Percentiles rank a stretch among this genome's conserved stretches.
Evolutionary conservation across 768 basidiomycete species (phyloP).

Genomic region (Podaxis sp.): DNA sequence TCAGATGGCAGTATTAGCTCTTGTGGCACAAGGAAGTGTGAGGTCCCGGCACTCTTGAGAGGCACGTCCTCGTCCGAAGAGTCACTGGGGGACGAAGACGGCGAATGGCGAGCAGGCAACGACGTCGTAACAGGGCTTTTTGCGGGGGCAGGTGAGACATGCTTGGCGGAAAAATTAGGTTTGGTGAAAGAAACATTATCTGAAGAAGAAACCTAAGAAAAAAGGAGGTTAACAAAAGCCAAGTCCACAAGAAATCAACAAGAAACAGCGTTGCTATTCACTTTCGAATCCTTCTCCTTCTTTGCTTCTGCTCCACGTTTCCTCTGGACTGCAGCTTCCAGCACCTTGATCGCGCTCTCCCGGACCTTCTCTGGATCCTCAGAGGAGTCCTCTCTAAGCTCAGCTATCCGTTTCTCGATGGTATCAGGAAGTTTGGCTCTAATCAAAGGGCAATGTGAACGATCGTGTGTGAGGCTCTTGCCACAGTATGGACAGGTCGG

Average conservation of each 20-base stretch:
- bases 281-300: not conserved
- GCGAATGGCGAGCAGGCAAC: not conserved
- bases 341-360: slow-evolving; percentile 35
- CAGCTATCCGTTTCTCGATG: slow-evolving; percentile 44
- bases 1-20: not conserved
- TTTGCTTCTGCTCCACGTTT: slow-evolving; percentile 7
- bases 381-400: slow-evolving; percentile 32
- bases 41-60: slow-evolving; percentile 1
- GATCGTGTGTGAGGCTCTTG: slow-evolving; percentile 41
- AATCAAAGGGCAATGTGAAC: slow-evolving; percentile 49
- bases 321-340: slow-evolving; percentile 34
- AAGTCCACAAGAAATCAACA: not conserved
- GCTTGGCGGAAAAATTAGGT: slow-evolving; percentile 9
- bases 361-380: slow-evolving; percentile 23
- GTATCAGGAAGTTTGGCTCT: slow-evolving; percentile 35
- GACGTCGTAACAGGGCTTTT: slow-evolving; percentile 3
- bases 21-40: not conserved
- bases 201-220: slow-evolving; percentile 1
- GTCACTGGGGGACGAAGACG: not conserved
- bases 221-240: not conserved
- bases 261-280: not conserved
- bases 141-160: not conserved
- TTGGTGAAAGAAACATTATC: not conserved
- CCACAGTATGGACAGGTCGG: slow-evolving; percentile 42
- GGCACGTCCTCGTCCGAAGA: slow-evolving; percentile 2